Base-by-base conservation (phyloP, 1,284 basidiomycete genomes). In the Vanrija sp. region DNA sequence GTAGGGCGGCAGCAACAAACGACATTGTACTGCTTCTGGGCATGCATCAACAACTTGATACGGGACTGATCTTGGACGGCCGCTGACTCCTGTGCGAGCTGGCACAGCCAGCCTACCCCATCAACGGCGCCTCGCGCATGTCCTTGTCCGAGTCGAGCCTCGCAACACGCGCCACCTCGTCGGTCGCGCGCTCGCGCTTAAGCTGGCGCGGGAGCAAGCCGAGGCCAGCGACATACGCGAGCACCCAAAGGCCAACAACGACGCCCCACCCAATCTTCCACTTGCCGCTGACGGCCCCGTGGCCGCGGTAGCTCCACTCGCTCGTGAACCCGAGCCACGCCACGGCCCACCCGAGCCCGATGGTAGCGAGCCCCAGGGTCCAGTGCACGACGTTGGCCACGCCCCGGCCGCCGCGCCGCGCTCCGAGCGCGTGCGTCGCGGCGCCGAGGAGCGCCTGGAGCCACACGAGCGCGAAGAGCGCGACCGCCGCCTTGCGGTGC, bases 381-480 rank as follows among this genome's bases (percentile, higher is more conserved):
- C 31, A 37, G 24, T 51, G 49, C n/a, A 51, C 7, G 22, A 24
- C 27, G 43, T 51, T 51, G 42, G 24, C 4, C 7, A 22, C 19
- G 9, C 31, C 24, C 36, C 49, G 49, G 15, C 43, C 22, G 9
- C 15, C 8, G 31, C 10, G 18, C 4, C 7, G 19, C 16, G 38
- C 22, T 16, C 22, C 5, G 23, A 19, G 15, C n/a, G 31, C 24
- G 38, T 47, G 46, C 5, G 27, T 25, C 2, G 15, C 3, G 6
- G 24, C 14, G 4, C 46, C 46, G 6, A 41, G 38, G 10, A 20
- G 7, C 12, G 38, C 46, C 19, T 47, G 46, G 1, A 16, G 53
- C 51, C 82, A 25, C 64, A 85, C 84, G 20, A 86, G 70, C 39
- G 77, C 76, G 52, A 85, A 79, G 46, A 86, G 67, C 8, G 75